These are phyloP conservation scores for Mentha longifolia DNA, from an alignment of 257 asterid genomes.

Conservation along the genomic window DNA sequence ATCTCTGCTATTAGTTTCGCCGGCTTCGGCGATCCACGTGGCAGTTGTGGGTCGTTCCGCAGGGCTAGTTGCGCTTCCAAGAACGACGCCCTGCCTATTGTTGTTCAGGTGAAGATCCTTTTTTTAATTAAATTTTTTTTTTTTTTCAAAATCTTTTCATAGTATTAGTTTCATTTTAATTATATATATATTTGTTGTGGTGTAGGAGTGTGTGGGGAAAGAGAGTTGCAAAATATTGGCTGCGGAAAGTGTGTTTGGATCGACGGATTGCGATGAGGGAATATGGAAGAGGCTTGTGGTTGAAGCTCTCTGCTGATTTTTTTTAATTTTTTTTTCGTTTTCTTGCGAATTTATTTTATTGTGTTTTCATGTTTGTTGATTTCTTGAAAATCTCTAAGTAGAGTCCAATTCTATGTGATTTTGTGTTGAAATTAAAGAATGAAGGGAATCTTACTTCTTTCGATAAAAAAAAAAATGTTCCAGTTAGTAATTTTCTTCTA, in stretches of 20 bases:
- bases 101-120: too few relatives aligned
- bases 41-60: constrained; percentile 43
- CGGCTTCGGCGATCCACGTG: constrained; percentile 49
- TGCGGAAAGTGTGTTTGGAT: constrained; percentile 44
- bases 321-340: neutral
- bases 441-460: too few relatives aligned
- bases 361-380: neutral
- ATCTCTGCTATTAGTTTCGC: constrained; percentile 52
- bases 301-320: constrained; percentile 45
- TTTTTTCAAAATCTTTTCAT: too few relatives aligned
- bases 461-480: too few relatives aligned
- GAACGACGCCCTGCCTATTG: constrained; percentile 31
- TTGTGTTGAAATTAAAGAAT: too few relatives aligned
- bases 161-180: constrained; percentile 8
- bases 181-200: too few relatives aligned
- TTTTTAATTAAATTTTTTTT: too few relatives aligned
- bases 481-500: too few relatives aligned
- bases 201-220: constrained; percentile 55
- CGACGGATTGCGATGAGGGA: constrained; percentile 38
- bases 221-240: constrained; percentile 44
- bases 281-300: constrained; percentile 47
- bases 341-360: neutral
- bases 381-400: neutral
- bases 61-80: constrained; percentile 45
- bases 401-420: too few relatives aligned